Base-by-base conservation (phyloP, 139 green algal species). In the Gonium pectorale region DNA sequence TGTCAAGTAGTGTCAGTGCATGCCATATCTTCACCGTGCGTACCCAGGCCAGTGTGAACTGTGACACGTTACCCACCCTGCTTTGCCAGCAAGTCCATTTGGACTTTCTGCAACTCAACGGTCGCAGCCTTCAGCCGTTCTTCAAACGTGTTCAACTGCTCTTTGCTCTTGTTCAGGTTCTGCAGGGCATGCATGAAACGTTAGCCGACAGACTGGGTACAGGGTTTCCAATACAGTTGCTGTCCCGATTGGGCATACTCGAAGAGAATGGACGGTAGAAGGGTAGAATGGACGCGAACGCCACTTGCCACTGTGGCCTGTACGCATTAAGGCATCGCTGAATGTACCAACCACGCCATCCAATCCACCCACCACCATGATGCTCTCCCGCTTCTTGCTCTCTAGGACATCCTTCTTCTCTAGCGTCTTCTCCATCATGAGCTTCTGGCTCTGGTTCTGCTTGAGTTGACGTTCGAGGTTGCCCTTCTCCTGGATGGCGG, bases 381-480 rank as follows among this genome's bases (percentile, higher is more conserved):
- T 94, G 86, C 67, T 93, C 89, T 98, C 96, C 1, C 94, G 85
- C 91, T 96, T 96, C 89, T 94, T 93, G 83, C 86, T 88, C 83
- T 95, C 92, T 31, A 91, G 62, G 5, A 83, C 88, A 6, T 92
- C 89, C 85, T 91, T 91, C 86, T 94, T 94, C 79, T 94, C 93
- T 51, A 96, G 75, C 35, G 92, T 93, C 88, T 95, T 92, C 71
- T 91, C 89, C 21, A 98, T 90, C 70, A 91, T 81, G 6, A 89
- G 86, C 27, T 90, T 92, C 86, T 95, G 90, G 43, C 85, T 83
- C 35, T 87, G 84, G 31, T 91, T 67, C 60, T 79, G 78, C 87
- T 96, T 98, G 31, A 98, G 83, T 91, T 98, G 92, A 5, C 94
- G 88, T 85, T 98, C 95, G 81, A 97, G 66, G 75, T 90, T 91